Evolutionary conservation across 768 basidiomycete genomes (phyloP).

Genomic region (Suillus fuscotomentosus): DNA sequence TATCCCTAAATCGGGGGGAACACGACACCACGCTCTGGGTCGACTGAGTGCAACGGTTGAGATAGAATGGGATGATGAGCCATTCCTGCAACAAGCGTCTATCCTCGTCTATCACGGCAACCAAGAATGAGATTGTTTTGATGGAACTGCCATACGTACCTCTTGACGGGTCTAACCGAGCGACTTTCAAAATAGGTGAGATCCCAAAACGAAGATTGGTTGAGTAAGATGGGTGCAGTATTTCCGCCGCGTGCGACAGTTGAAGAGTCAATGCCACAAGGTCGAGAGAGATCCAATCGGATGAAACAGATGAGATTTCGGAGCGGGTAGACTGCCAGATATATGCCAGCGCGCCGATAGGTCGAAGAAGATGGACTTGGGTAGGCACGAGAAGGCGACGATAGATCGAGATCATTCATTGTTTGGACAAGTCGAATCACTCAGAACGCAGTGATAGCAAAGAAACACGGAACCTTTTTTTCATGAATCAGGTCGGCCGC

Average conservation of each 20-base stretch:
- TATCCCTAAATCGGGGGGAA: neutral
- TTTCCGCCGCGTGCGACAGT: slow-evolving; percentile 32
- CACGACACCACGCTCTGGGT: neutral
- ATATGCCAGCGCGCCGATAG: slow-evolving; percentile 42
- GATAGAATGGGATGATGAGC: slow-evolving; percentile 7
- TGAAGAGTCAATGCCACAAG: slow-evolving; percentile 36
- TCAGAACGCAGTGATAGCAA: slow-evolving; percentile 27
- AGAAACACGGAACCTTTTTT: slow-evolving; percentile 25
- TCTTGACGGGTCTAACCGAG: slow-evolving; percentile 30
- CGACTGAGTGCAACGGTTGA: neutral
- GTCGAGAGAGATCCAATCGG: slow-evolving; percentile 47
- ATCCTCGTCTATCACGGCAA: slow-evolving; percentile 13
- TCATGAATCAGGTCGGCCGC: slow-evolving; percentile 28
- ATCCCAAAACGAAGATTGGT: slow-evolving; percentile 50
- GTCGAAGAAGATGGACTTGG: slow-evolving; percentile 26
- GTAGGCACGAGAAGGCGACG: slow-evolving; percentile 30
- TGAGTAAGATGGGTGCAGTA: slow-evolving; percentile 24
- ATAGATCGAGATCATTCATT: slow-evolving; percentile 26
- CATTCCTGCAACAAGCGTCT: slow-evolving; percentile 11
- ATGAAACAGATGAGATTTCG: slow-evolving; percentile 37
- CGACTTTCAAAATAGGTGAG: slow-evolving; percentile 31
- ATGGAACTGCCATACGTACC: slow-evolving; percentile 32
- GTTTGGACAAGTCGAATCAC: slow-evolving; percentile 26
- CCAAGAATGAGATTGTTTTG: slow-evolving; percentile 16
- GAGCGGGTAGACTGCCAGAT: slow-evolving; percentile 41